Conservation (phyloP, 441 rosid species). For the Brassica balearica region DNA sequence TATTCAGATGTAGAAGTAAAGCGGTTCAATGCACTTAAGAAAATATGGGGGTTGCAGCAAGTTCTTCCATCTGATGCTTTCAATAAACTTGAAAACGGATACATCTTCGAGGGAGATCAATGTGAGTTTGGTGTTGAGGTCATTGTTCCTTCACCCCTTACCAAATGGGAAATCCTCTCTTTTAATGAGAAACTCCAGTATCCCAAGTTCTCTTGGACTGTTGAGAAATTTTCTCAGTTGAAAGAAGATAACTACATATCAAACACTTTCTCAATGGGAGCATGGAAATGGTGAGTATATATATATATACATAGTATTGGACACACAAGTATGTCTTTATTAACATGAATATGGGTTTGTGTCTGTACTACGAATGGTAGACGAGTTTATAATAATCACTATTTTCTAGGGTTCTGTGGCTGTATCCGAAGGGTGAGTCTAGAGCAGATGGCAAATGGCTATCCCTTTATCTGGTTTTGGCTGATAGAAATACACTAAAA, state of each 20-base stretch:
- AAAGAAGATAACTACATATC: neutral
- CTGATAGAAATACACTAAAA: neutral
- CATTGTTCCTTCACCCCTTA: constrained; percentile 9
- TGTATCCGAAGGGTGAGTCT: neutral
- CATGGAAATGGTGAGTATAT: neutral
- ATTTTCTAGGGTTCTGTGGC: neutral
- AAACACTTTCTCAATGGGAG: neutral
- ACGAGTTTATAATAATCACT: neutral
- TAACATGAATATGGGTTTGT: too few relatives aligned
- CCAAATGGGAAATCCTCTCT: constrained; percentile 26
- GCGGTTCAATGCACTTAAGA: constrained; percentile 21
- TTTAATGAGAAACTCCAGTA: neutral
- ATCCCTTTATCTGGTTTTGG: neutral
- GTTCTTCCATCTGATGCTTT: constrained; percentile 7
- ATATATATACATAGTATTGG: too few relatives aligned
- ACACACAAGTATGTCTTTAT: too few relatives aligned
- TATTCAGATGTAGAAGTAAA: constrained; percentile 16
- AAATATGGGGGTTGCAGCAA: neutral
- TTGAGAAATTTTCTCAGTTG: neutral
- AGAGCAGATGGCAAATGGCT: neutral
- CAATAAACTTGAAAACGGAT: neutral
- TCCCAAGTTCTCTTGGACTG: constrained; percentile 19
- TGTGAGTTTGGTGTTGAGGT: constrained; percentile 39
- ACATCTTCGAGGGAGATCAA: constrained; percentile 2
- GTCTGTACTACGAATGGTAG: too few relatives aligned